phyloP scores from a whole-genome alignment of 2,329 filamentous ascomycete species.

The Moelleriella libera region DNA sequence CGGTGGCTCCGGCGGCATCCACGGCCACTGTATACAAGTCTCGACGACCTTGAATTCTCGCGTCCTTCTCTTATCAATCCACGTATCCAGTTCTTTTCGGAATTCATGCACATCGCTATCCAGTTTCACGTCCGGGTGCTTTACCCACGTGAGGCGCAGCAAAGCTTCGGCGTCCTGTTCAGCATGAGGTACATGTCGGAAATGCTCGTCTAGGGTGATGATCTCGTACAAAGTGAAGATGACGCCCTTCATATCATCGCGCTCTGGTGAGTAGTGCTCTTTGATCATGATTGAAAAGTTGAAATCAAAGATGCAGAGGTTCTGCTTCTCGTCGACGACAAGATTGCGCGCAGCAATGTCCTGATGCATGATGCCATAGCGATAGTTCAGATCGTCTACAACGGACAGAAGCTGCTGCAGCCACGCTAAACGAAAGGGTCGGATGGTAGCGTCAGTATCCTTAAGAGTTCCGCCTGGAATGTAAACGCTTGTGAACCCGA shows the following conservation, averaged over 20 bases:
- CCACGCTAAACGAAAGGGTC: conserved; percentile 20
- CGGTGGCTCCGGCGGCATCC: neutral
- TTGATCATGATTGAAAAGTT: conserved; percentile 11
- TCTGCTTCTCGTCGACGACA: conserved; percentile 18
- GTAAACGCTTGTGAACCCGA: conserved; percentile 9
- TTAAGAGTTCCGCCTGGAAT: conserved; percentile 19
- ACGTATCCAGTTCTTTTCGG: conserved; percentile 11
- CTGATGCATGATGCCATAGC: conserved; percentile 21
- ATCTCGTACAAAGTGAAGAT: conserved; percentile 21
- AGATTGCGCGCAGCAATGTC: conserved; percentile 23
- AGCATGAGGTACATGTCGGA: conserved; percentile 10
- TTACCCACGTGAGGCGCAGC: conserved; percentile 11
- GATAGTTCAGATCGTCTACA: conserved; percentile 22
- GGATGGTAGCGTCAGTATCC: conserved; percentile 10
- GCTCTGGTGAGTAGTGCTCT: conserved; percentile 2
- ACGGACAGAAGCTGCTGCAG: conserved; percentile 19
- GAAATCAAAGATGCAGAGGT: conserved; percentile 22
- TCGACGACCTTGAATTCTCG: neutral
- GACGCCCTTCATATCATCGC: conserved; percentile 16
- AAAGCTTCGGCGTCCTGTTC: conserved; percentile 12
- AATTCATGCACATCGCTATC: conserved; percentile 16
- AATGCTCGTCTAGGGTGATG: conserved; percentile 15
- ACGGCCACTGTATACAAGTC: conserved; percentile 2
- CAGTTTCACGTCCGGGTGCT: conserved; percentile 17
- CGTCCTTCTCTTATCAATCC: conserved; percentile 6